Base-by-base conservation (phyloP, 768 basidiomycete species). In the Phylloporus sp. region DNA sequence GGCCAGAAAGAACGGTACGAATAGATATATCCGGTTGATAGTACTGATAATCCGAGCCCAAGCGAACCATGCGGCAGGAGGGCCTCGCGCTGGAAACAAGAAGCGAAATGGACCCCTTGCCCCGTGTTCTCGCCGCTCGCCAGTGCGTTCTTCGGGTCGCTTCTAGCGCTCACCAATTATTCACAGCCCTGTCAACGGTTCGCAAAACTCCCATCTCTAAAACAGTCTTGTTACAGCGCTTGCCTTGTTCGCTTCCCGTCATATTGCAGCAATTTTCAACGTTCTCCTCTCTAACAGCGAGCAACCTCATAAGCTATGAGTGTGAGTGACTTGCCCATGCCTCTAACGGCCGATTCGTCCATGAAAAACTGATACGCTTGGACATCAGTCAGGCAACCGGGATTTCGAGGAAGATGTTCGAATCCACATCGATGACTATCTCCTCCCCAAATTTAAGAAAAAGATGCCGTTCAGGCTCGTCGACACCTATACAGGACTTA, bases 401-500 rank as follows among this genome's bases (percentile, higher is more conserved):
- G 47, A 51, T 15, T 55, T 61, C 42, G 31, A 20, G 6, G 48
- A 46, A 0, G 56, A 60, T 14, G 20, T 58, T 17, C 28, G n/a
- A 28, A 18, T 42, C n/a, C 44, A 59, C 17, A 26, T 60, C 38
- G 36, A 56, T 4, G 51, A 48, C 6, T 42, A 35, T 18, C 29
- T 62, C 23, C 50, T 60, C 32, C 40, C 48, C 17, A 48, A 55
- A 13, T 51, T 50, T 6, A 40, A 42, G 14, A 50, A 33, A 4
- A 48, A 43, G 8, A 57, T 63, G 58, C 60, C 61, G 3, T 38
- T 63, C 42, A 57, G 55, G 42, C 53, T 62, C 35, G 43, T 40
- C 11, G 60, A 62, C 47, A 62, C 61, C 0, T 62, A 63, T 13
- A 61, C 61, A 2, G 61, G 60, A 8, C 48, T 46, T 49, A 51